Evolutionary conservation across 306 rosid species (phyloP).

Genomic region (Oxytropis ochrocephala): DNA sequence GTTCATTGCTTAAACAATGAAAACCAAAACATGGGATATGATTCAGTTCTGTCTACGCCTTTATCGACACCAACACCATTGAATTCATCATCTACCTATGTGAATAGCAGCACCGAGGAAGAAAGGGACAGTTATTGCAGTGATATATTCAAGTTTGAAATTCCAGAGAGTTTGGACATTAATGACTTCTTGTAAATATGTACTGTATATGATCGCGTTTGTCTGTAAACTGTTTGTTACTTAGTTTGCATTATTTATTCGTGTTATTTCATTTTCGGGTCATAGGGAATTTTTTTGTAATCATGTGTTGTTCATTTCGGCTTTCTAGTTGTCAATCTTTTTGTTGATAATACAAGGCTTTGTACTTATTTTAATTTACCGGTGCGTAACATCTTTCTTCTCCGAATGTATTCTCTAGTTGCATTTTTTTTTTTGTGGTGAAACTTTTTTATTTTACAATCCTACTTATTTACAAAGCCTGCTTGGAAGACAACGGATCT

Average conservation of each 20-base stretch:
- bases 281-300: slow-evolving; percentile 12
- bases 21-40: slow-evolving; percentile 33
- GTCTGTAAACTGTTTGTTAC: neutral
- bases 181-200: slow-evolving; percentile 60
- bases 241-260: slow-evolving; percentile 11
- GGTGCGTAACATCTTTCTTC: neutral
- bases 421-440: neutral
- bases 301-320: neutral
- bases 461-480: neutral
- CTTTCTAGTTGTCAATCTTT: slow-evolving; percentile 16
- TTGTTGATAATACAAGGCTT: slow-evolving; percentile 9
- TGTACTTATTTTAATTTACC: neutral
- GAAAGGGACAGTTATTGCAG: slow-evolving; percentile 75
- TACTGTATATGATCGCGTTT: neutral
- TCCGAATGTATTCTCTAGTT: neutral
- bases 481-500: too few relatives aligned
- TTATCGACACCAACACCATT: slow-evolving; percentile 55
- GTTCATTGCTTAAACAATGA: slow-evolving; percentile 23
- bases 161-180: slow-evolving; percentile 76
- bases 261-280: slow-evolving; percentile 1
- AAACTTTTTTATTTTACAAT: neutral
- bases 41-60: slow-evolving; percentile 60
- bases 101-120: slow-evolving; percentile 59
- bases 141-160: slow-evolving; percentile 64
- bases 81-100: slow-evolving; percentile 57